These are phyloP conservation scores for Leptoxyphium fumago DNA, from an alignment of 2,329 filamentous ascomycete species.

Conservation along the genomic window DNA sequence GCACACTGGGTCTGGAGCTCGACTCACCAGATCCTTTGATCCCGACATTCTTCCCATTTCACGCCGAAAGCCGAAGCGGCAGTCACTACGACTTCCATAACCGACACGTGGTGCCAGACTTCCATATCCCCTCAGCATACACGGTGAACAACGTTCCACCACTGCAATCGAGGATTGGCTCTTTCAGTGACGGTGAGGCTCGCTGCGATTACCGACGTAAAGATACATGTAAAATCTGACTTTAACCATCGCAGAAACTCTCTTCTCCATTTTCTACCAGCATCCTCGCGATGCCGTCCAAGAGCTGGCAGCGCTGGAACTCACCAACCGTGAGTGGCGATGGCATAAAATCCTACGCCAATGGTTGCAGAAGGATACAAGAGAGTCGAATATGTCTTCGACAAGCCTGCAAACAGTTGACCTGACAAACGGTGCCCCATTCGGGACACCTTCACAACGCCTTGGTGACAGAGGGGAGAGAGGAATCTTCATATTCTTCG, in stretches of 20 bases:
- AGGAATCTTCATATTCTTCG: slow-evolving; percentile 41
- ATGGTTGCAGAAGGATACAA: slow-evolving; percentile 41
- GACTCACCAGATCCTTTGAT: slow-evolving; percentile 40
- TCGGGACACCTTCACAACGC: slow-evolving; percentile 24
- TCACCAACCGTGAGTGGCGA: slow-evolving; percentile 39
- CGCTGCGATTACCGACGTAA: neutral
- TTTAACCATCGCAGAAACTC: slow-evolving; percentile 37
- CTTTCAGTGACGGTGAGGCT: slow-evolving; percentile 21
- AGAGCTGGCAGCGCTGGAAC: slow-evolving; percentile 48
- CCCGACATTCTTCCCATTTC: slow-evolving; percentile 50
- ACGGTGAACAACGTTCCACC: slow-evolving; percentile 51
- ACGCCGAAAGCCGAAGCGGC: slow-evolving; percentile 23
- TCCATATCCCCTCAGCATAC: slow-evolving; percentile 48
- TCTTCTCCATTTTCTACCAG: slow-evolving; percentile 58
- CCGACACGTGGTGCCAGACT: slow-evolving; percentile 48
- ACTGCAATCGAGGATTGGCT: slow-evolving; percentile 27
- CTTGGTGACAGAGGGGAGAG: slow-evolving; percentile 33
- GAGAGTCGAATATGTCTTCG: slow-evolving; percentile 15
- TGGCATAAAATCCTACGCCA: slow-evolving; percentile 40
- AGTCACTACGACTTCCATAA: slow-evolving; percentile 24
- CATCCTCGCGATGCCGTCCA: slow-evolving; percentile 51
- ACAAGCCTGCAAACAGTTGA: slow-evolving; percentile 18
- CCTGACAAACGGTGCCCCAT: slow-evolving; percentile 12
- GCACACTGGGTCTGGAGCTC: slow-evolving; percentile 47
- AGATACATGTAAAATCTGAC: slow-evolving; percentile 3